Base-by-base conservation (phyloP, 129 eudicot genomes). In the Lactuca sativa region DNA sequence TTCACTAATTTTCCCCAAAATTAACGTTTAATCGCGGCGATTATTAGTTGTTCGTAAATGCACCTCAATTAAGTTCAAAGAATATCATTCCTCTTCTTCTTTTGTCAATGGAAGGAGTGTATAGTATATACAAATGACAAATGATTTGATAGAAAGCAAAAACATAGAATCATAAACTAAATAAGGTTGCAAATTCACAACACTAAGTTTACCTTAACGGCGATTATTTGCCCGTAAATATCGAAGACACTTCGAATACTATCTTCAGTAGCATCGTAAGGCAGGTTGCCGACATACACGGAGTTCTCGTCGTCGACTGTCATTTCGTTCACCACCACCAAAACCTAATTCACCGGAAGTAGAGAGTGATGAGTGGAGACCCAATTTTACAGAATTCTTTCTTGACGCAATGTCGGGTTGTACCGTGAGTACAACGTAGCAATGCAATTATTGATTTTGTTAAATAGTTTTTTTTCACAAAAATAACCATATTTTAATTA, bases 261-360 rank as follows among this genome's bases (percentile, higher is more conserved):
- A 9, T 82, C 85, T 69, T 93, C 96, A 67, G 85, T 79, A 67
- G 87, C 82, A 66, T 86, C 88, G 87, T 86, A 86, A 2, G 95
- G 86, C 16, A 93, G 81, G 2, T 92, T 90, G 37, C 98, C 98
- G 11, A 93, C 96, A 66, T 93, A 93, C 36, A 93, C 86, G 64
- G 98, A 93, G 71, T 81, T 89, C 2, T 86, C 87, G 51, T 89
- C 98, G 86, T 90, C 92, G 33, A 89, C 59, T 68, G 96, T 93
- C 98, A 93, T 93, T 63, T 79, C 17, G 54, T 43, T 54, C 30
- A 41, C 73, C 56, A 17, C 54, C 60, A 68, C 37, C 63, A 34
- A 74, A 52, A 62, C 52, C 18, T 59, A 72, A 12, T 56, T 69
- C 38, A 15, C 67, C 84, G 68, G 74, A 36, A 58, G 21, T 55